Evolutionary conservation across 2,329 filamentous ascomycete species (phyloP).

Genomic region (Fusarium nygamai): DNA sequence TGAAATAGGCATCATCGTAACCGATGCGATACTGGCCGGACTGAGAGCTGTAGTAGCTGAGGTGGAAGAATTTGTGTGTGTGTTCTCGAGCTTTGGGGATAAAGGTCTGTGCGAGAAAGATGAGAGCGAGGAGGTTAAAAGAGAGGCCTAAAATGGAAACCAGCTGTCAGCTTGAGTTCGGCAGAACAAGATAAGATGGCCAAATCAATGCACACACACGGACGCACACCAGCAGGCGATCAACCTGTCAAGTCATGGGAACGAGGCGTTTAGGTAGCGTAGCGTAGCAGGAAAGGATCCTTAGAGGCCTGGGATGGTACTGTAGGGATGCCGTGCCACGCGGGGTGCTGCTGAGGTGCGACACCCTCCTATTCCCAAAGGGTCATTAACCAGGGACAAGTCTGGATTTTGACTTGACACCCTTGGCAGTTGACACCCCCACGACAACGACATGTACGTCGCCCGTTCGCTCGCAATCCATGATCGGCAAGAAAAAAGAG

Average conservation of each 20-base stretch:
- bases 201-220: slow-evolving; percentile 15
- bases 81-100: slow-evolving; percentile 82
- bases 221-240: slow-evolving; percentile 11
- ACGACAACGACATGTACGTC: not conserved
- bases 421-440: slow-evolving; percentile 16
- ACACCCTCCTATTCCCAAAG: slow-evolving; percentile 15
- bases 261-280: slow-evolving; percentile 21
- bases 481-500: slow-evolving; percentile 6
- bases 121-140: slow-evolving; percentile 83
- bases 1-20: slow-evolving; percentile 81
- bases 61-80: slow-evolving; percentile 87
- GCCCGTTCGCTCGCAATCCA: slow-evolving; percentile 5
- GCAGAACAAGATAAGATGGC: not conserved
- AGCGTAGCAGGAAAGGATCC: slow-evolving; percentile 23
- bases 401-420: slow-evolving; percentile 17
- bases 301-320: slow-evolving; percentile 16
- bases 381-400: slow-evolving; percentile 14
- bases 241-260: slow-evolving; percentile 28
- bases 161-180: slow-evolving; percentile 38
- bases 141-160: slow-evolving; percentile 69
- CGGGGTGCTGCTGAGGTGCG: slow-evolving; percentile 35
- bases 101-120: slow-evolving; percentile 82
- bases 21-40: slow-evolving; percentile 80
- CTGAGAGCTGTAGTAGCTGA: slow-evolving; percentile 81
- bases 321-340: slow-evolving; percentile 38